Evolutionary conservation across 805 yeast species (phyloP).

Genomic region (Metschnikowia anglica): DNA sequence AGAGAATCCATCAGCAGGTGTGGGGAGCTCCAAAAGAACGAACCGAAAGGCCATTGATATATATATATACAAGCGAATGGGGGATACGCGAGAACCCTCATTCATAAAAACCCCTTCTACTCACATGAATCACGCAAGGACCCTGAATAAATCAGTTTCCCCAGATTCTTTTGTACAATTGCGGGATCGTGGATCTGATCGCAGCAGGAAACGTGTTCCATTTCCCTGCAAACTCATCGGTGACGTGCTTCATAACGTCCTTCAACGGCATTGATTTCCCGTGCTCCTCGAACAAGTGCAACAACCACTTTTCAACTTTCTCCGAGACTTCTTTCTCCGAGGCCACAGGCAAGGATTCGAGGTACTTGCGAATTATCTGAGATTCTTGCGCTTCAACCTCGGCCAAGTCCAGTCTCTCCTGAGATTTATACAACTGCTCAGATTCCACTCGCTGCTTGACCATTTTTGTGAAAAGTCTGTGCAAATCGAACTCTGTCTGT

Average conservation of each 20-base stretch:
- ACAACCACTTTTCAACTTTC: constrained; percentile 29
- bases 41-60: too few relatives aligned
- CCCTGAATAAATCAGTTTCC: constrained; percentile 1
- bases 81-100: too few relatives aligned
- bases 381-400: constrained; percentile 52
- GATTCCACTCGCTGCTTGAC: constrained; percentile 52
- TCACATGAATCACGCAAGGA: too few relatives aligned
- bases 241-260: constrained; percentile 15
- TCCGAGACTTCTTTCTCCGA: constrained; percentile 40
- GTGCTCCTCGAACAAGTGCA: constrained; percentile 3
- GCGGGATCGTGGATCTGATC: constrained; percentile 21
- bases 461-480: constrained; percentile 33
- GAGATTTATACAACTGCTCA: constrained; percentile 44
- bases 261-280: constrained; percentile 9
- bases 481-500: constrained; percentile 24
- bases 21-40: too few relatives aligned
- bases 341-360: constrained; percentile 47
- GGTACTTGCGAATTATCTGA: constrained; percentile 40
- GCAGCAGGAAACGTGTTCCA: constrained; percentile 24
- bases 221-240: constrained; percentile 20
- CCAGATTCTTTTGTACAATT: constrained; percentile 21
- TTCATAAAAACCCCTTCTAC: too few relatives aligned
- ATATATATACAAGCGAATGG: too few relatives aligned
- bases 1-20: too few relatives aligned
- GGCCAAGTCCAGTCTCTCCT: constrained; percentile 52